Evolutionary conservation across 768 basidiomycete species (phyloP).

Genomic region (Suillus placidus): DNA sequence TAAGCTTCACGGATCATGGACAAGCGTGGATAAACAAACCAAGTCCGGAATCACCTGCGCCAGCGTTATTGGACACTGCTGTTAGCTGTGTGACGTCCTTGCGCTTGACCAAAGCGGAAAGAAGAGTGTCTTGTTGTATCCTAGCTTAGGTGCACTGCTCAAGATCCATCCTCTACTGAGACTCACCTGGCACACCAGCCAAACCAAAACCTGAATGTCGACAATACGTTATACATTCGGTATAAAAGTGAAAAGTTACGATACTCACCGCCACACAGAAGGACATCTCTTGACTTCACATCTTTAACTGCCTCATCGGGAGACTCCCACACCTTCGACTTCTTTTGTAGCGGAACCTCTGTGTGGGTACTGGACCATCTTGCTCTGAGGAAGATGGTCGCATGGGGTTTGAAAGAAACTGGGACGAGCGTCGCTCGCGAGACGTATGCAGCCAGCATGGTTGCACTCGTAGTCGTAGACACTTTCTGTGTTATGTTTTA

Average conservation of each 20-base stretch:
- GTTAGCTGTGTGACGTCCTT: slow-evolving; percentile 75
- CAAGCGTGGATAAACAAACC: slow-evolving; percentile 41
- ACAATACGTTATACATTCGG: background rate
- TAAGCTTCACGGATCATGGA: background rate
- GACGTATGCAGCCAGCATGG: slow-evolving; percentile 25
- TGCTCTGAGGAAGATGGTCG: slow-evolving; percentile 15
- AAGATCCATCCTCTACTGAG: background rate
- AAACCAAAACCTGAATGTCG: slow-evolving; percentile 74
- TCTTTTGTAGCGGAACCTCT: slow-evolving; percentile 33
- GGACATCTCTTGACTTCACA: slow-evolving; percentile 75
- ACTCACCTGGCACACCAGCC: slow-evolving; percentile 82
- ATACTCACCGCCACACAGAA: slow-evolving; percentile 79
- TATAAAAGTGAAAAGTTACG: slow-evolving; percentile 1
- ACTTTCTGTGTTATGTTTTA: background rate
- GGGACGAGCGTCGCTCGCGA: slow-evolving; percentile 21
- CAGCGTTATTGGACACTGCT: slow-evolving; percentile 90
- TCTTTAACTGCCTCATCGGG: slow-evolving; percentile 83
- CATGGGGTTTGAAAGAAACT: slow-evolving; percentile 18
- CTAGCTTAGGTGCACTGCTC: background rate
- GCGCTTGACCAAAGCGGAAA: slow-evolving; percentile 73
- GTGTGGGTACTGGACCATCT: slow-evolving; percentile 27
- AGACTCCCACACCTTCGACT: slow-evolving; percentile 75
- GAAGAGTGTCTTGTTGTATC: slow-evolving; percentile 67
- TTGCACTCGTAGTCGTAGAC: background rate
- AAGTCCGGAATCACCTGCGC: slow-evolving; percentile 67